Evolutionary conservation across 2,329 filamentous ascomycete species (phyloP).

Genomic region (Chrysoporthe deuterocubensis): DNA sequence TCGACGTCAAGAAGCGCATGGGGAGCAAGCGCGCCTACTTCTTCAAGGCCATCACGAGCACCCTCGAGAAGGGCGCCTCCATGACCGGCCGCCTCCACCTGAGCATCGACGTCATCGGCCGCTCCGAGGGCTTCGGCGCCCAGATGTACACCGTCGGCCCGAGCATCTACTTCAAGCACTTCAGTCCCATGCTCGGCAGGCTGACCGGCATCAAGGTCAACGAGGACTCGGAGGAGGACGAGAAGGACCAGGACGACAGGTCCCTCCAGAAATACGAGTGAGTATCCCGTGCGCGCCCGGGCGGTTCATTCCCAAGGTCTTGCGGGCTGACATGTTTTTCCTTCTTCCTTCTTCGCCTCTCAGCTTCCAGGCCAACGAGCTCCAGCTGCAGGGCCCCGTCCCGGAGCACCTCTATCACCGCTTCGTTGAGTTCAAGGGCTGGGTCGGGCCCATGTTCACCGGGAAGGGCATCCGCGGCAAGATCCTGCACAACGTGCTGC

Average conservation of each 20-base stretch:
- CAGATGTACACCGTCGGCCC: slow-evolving; percentile 82
- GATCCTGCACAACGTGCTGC: slow-evolving; percentile 81
- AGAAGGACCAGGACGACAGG: slow-evolving; percentile 50
- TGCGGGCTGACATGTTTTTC: background rate
- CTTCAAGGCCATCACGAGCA: slow-evolving; percentile 68
- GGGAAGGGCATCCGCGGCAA: slow-evolving; percentile 76
- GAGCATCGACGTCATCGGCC: slow-evolving; percentile 78
- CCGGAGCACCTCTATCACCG: slow-evolving; percentile 83
- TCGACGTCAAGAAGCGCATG: slow-evolving; percentile 78
- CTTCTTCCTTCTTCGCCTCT: slow-evolving; percentile 3
- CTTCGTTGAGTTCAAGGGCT: slow-evolving; percentile 90
- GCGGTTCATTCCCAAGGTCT: too few species aligned
- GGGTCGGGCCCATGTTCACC: slow-evolving; percentile 88
- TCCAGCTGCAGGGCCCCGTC: slow-evolving; percentile 84
- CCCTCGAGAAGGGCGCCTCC: slow-evolving; percentile 63
- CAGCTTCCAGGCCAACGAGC: slow-evolving; percentile 91
- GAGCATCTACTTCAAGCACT: slow-evolving; percentile 78
- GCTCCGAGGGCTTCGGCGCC: slow-evolving; percentile 69
- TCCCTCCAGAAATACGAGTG: slow-evolving; percentile 77
- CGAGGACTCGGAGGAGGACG: slow-evolving; percentile 50
- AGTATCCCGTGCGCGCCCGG: slow-evolving; percentile 35
- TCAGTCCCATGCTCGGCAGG: slow-evolving; percentile 85
- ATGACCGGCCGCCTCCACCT: slow-evolving; percentile 73
- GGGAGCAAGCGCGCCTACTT: slow-evolving; percentile 87
- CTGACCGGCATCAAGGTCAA: slow-evolving; percentile 74